Evolutionary conservation across 1,284 basidiomycete genomes (phyloP).

Genomic region (Apiotrichum sp.): DNA sequence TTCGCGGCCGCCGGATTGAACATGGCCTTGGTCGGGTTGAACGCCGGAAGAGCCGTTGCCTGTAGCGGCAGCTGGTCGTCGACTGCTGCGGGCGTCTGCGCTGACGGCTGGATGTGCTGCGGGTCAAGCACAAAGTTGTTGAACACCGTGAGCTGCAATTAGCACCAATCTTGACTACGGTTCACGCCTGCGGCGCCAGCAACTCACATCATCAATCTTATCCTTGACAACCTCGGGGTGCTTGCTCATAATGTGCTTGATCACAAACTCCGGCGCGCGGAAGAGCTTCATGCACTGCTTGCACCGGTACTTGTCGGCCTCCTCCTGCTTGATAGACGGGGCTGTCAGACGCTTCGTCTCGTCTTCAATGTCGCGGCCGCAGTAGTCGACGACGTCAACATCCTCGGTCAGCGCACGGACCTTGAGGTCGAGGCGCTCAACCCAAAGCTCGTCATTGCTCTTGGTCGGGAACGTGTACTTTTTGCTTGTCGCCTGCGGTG

Average conservation of each 20-base stretch:
- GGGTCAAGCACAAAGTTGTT: slow-evolving; percentile 92
- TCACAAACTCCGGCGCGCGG: slow-evolving; percentile 88
- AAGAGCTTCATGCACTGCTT: slow-evolving; percentile 91
- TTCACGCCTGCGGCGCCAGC: slow-evolving; percentile 3
- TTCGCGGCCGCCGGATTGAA: slow-evolving; percentile 14
- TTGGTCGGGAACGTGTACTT: slow-evolving; percentile 25
- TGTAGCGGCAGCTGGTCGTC: slow-evolving; percentile 34
- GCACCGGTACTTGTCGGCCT: slow-evolving; percentile 89
- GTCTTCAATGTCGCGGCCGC: slow-evolving; percentile 80
- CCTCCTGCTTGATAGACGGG: slow-evolving; percentile 81
- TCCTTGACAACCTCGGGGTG: slow-evolving; percentile 65
- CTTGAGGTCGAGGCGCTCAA: slow-evolving; percentile 63
- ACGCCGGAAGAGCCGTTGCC: slow-evolving; percentile 14
- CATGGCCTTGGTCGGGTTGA: slow-evolving; percentile 27
- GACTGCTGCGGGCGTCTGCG: slow-evolving; percentile 41
- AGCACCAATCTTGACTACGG: no score
- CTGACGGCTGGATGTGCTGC: slow-evolving; percentile 69
- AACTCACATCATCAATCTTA: slow-evolving; percentile 42
- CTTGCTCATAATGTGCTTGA: slow-evolving; percentile 88
- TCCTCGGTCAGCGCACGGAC: slow-evolving; percentile 46
- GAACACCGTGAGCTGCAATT: slow-evolving; percentile 67
- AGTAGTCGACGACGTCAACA: slow-evolving; percentile 73
- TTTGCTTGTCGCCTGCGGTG: slow-evolving; percentile 2
- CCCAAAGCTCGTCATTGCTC: slow-evolving; percentile 70
- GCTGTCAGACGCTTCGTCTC: slow-evolving; percentile 72